Conservation (phyloP, 805 yeast species). For the Isabelozyma heimii region DNA sequence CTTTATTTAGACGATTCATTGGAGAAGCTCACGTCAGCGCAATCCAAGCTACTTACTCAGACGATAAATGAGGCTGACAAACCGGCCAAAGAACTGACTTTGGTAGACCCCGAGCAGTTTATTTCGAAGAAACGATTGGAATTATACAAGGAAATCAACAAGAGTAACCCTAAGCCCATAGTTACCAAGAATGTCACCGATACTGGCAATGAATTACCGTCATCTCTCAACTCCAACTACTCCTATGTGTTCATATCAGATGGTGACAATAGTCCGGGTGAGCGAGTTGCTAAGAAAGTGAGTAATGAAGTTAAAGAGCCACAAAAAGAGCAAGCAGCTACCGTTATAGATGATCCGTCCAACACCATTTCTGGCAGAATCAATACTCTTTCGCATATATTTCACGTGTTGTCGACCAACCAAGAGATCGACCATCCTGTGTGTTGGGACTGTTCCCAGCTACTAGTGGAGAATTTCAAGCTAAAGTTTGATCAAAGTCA, state of each 20-base stretch:
- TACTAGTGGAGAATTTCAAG: slow-evolving; percentile 62
- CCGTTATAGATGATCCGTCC: not conserved
- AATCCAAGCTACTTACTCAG: slow-evolving; percentile 49
- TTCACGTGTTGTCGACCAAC: slow-evolving; percentile 64
- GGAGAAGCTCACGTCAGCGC: slow-evolving; percentile 50
- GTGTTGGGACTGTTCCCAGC: slow-evolving; percentile 79
- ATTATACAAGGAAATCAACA: slow-evolving; percentile 29
- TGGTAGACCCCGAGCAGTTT: slow-evolving; percentile 27
- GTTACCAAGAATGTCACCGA: slow-evolving; percentile 27
- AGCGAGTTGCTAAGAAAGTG: slow-evolving; percentile 3
- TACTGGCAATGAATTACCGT: slow-evolving; percentile 18
- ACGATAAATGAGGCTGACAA: slow-evolving; percentile 11
- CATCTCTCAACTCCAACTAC: slow-evolving; percentile 13
- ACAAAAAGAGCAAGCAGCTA: not conserved
- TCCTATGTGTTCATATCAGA: slow-evolving; percentile 8
- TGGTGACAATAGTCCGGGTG: slow-evolving; percentile 3
- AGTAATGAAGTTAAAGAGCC: slow-evolving; percentile 1
- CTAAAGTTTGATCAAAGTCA: slow-evolving; percentile 68
- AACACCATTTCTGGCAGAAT: slow-evolving; percentile 47
- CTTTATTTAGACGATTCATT: slow-evolving; percentile 56
- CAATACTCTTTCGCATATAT: slow-evolving; percentile 59
- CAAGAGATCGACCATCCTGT: slow-evolving; percentile 81
- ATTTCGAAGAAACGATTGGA: slow-evolving; percentile 40
- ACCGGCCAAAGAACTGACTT: slow-evolving; percentile 11
- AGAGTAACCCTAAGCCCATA: slow-evolving; percentile 19